Evolutionary conservation across 495 filamentous ascomycete genomes (phyloP).

Genomic region (Aspergillus biplanus): DNA sequence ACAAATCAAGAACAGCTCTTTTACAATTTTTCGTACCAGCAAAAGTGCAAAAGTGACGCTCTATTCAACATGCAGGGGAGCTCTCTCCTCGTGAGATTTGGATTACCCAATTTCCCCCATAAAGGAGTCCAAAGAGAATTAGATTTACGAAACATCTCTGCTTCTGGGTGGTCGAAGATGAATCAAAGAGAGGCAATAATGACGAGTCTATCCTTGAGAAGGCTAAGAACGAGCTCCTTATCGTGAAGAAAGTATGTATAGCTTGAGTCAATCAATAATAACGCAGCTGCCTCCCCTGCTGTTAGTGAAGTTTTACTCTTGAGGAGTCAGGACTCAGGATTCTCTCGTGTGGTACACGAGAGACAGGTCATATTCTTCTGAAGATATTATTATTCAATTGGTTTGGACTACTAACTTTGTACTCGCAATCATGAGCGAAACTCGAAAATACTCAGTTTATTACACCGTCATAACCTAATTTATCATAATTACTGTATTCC

Average conservation of each 20-base stretch:
- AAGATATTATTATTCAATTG: not conserved
- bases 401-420: no score
- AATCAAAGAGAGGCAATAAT: no score
- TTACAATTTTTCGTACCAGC: not conserved
- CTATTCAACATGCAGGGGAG: not conserved
- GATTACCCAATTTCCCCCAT: not conserved
- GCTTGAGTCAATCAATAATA: no score
- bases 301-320: no score
- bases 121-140: not conserved
- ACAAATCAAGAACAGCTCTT: not conserved
- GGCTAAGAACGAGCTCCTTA: not conserved
- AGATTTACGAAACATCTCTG: not conserved
- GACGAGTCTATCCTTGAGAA: not conserved
- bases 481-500: slow-evolving; percentile 6
- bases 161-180: not conserved
- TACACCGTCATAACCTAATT: no score
- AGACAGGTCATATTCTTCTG: no score
- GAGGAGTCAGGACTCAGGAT: no score
- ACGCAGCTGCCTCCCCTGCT: no score
- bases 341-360: no score
- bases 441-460: no score
- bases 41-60: not conserved
- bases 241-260: not conserved
- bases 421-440: no score
- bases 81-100: not conserved